Evolutionary conservation across 768 basidiomycete species (phyloP).

Genomic region (Leucogyrophana mollusca): DNA sequence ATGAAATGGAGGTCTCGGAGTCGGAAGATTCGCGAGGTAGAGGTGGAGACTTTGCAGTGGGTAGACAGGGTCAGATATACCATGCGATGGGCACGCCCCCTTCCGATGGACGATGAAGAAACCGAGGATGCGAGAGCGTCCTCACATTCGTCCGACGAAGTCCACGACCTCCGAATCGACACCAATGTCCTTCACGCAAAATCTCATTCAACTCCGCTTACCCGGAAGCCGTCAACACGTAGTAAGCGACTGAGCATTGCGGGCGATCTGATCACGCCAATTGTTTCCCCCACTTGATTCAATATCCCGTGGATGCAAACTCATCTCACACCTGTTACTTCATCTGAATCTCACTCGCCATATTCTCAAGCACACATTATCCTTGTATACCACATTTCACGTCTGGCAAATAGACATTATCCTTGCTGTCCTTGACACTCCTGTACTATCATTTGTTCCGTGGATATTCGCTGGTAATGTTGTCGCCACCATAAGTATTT

Average conservation of each 20-base stretch:
- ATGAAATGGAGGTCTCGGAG: constrained; percentile 62
- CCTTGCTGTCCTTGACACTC: too few species aligned
- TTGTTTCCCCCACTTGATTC: constrained; percentile 12
- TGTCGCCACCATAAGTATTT: not conserved
- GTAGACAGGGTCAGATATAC: constrained; percentile 66
- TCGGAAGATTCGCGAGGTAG: constrained; percentile 60
- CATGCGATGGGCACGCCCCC: constrained; percentile 55
- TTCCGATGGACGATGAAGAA: constrained; percentile 40
- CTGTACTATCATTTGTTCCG: too few species aligned
- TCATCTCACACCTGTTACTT: constrained; percentile 3
- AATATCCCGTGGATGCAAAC: not conserved
- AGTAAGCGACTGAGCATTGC: constrained; percentile 52
- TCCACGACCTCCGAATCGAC: constrained; percentile 32
- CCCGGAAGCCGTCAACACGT: constrained; percentile 61
- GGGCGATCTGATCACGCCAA: constrained; percentile 23
- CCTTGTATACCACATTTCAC: constrained; percentile 1
- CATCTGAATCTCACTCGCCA: not conserved
- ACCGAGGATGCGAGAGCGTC: constrained; percentile 25
- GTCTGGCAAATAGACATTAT: too few species aligned
- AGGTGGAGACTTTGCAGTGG: constrained; percentile 60
- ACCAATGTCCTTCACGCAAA: constrained; percentile 31
- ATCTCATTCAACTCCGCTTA: constrained; percentile 51
- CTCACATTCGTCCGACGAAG: constrained; percentile 31
- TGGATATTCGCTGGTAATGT: too few species aligned
- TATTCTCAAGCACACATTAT: not conserved